Percentiles rank a stretch among this genome's conserved stretches.
Conservation (phyloP, 2,329 filamentous ascomycete genomes). For the Nectriaceae sp. region DNA sequence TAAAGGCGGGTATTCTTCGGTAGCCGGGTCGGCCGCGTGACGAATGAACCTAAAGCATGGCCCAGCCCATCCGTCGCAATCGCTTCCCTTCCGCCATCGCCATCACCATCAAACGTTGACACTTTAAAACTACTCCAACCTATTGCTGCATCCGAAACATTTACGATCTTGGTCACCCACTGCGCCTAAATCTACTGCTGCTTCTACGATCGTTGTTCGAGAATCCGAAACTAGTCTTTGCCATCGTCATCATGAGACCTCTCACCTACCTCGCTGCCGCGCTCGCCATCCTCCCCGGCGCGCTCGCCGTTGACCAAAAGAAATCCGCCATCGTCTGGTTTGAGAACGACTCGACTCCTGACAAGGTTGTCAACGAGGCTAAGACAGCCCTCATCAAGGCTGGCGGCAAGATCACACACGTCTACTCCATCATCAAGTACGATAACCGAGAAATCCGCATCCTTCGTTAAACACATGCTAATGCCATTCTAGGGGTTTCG, state of each 20-base stretch:
- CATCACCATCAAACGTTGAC: no score
- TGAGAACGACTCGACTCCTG: slow-evolving; percentile 63
- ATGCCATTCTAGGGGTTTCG: slow-evolving; percentile 65
- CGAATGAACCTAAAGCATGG: no score
- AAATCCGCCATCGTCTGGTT: slow-evolving; percentile 82
- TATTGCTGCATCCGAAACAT: no score
- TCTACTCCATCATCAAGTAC: slow-evolving; percentile 70
- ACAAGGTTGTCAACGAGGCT: slow-evolving; percentile 68
- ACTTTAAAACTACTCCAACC: no score
- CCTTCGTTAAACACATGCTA: slow-evolving; percentile 19
- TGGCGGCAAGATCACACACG: slow-evolving; percentile 78
- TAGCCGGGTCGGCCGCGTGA: not conserved
- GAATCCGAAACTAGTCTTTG: no score
- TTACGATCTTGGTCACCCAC: no score
- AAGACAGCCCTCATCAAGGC: slow-evolving; percentile 70
- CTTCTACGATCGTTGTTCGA: no score
- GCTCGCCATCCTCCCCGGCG: slow-evolving; percentile 59
- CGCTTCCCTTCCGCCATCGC: no score
- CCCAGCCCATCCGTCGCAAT: no score
- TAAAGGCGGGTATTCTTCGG: not conserved
- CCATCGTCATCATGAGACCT: slow-evolving; percentile 70
- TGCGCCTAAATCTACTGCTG: no score
- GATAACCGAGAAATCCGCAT: slow-evolving; percentile 26
- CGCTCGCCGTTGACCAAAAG: slow-evolving; percentile 63
- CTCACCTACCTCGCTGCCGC: slow-evolving; percentile 53